These are phyloP conservation scores for Epichloe sibirici DNA, from an alignment of 2,329 filamentous ascomycete genomes.

Conservation along the genomic window DNA sequence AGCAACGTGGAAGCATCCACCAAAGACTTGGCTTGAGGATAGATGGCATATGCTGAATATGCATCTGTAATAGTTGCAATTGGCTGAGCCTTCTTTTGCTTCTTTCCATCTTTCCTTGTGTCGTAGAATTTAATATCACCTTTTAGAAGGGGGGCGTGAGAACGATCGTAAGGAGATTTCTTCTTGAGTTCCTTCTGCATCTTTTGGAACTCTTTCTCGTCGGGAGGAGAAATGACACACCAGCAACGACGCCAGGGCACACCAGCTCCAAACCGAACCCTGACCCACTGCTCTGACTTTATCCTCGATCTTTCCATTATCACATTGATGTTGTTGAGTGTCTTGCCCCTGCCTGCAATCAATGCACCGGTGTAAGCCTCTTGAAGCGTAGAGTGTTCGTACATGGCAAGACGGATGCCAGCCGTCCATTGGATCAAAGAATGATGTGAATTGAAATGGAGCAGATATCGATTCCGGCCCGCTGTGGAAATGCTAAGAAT, in stretches of 20 bases:
- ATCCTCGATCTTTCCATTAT: conserved; percentile 75
- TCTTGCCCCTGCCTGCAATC: conserved; percentile 87
- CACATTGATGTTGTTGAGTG: conserved; percentile 75
- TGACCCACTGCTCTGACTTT: conserved; percentile 81
- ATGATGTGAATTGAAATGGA: conserved; percentile 92
- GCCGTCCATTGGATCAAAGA: conserved; percentile 94
- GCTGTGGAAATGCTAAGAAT: conserved; percentile 93
- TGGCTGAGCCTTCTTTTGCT: conserved; percentile 80
- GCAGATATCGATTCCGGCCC: conserved; percentile 84
- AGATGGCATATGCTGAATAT: conserved; percentile 88
- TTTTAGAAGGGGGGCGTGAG: conserved; percentile 54
- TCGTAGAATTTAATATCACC: conserved; percentile 95
- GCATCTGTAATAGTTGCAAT: conserved; percentile 87
- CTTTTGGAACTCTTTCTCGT: conserved; percentile 84
- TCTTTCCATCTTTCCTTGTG: conserved; percentile 58
- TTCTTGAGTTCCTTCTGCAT: conserved; percentile 73
- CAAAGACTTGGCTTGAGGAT: conserved; percentile 84
- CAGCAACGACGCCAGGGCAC: conserved; percentile 94
- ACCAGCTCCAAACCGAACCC: conserved; percentile 88
- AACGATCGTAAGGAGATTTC: conserved; percentile 70
- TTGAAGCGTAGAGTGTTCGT: conserved; percentile 82
- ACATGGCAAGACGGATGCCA: conserved; percentile 86
- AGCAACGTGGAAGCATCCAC: conserved; percentile 91
- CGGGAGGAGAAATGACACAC: conserved; percentile 86
- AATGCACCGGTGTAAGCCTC: conserved; percentile 94